A percentile compares a stretch with the other conserved stretches of the same genome.
phyloP scores from a whole-genome alignment of 2,329 filamentous ascomycete genomes.

The Emergomyces africanus region DNA sequence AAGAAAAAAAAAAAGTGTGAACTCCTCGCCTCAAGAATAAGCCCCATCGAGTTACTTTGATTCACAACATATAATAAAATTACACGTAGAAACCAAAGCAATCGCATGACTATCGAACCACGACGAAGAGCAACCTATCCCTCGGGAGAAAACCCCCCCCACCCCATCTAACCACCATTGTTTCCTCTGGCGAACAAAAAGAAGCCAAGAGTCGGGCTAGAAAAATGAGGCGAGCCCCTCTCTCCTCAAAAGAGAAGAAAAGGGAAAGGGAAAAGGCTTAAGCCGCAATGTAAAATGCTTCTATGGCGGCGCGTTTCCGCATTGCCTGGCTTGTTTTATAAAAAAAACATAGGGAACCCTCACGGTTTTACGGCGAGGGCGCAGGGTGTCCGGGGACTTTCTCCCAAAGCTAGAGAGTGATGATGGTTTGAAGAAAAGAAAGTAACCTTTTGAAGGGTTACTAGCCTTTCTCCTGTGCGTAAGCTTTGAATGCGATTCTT shows the following conservation, averaged over 20 bases:
- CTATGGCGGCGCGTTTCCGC: constrained; percentile 99
- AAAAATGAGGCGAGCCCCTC: not conserved
- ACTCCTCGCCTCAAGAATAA: constrained; percentile 99
- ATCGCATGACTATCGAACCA: constrained; percentile 97
- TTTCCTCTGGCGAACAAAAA: constrained; percentile 17
- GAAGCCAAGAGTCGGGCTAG: not conserved
- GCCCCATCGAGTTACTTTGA: constrained; percentile 99
- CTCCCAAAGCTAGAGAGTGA: constrained; percentile 71
- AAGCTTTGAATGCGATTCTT: constrained; percentile 99
- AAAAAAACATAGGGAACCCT: constrained; percentile 9
- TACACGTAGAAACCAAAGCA: constrained; percentile 49
- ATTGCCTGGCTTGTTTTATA: constrained; percentile 35
- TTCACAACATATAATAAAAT: constrained; percentile 17
- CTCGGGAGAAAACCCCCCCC: constrained; percentile 30
- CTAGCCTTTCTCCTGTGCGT: constrained; percentile 55
- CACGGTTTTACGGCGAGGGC: constrained; percentile 12
- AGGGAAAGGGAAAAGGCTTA: constrained; percentile 52
- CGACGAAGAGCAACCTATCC: constrained; percentile 72
- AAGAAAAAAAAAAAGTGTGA: constrained; percentile 34
- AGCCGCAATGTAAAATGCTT: constrained; percentile 77
- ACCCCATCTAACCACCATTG: constrained; percentile 2
- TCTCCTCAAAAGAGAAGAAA: constrained; percentile 18
- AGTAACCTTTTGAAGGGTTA: not conserved
- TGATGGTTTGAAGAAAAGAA: constrained; percentile 22
- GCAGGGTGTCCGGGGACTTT: constrained; percentile 98